Conservation (phyloP, 495 filamentous ascomycete genomes). For the Lindgomyces ingoldianus region DNA sequence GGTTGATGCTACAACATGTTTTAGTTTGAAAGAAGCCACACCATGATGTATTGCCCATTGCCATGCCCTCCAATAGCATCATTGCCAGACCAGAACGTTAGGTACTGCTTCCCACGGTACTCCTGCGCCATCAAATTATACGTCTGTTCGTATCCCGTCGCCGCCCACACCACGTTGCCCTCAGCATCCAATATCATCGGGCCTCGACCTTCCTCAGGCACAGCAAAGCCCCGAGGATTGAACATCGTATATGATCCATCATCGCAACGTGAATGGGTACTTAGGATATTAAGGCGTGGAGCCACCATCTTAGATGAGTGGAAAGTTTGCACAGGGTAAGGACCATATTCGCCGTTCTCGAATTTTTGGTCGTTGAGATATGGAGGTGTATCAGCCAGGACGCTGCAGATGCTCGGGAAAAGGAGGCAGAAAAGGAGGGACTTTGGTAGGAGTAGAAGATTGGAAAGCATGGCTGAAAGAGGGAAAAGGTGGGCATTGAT, state of each 20-base stretch:
- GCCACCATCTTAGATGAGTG: slow-evolving; percentile 45
- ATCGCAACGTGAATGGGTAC: slow-evolving; percentile 41
- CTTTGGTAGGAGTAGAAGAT: slow-evolving; percentile 13
- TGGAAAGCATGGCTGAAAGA: slow-evolving; percentile 9
- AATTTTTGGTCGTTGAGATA: slow-evolving; percentile 16
- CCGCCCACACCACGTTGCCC: slow-evolving; percentile 12
- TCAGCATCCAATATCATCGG: slow-evolving; percentile 16
- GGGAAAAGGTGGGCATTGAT: background rate
- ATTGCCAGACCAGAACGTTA: slow-evolving; percentile 57
- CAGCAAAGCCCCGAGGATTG: slow-evolving; percentile 48
- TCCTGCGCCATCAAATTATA: slow-evolving; percentile 18
- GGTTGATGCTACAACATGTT: background rate
- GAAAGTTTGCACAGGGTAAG: slow-evolving; percentile 49
- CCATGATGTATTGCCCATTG: slow-evolving; percentile 54
- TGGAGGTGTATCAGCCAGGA: slow-evolving; percentile 19
- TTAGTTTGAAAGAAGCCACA: slow-evolving; percentile 28
- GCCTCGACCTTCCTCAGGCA: slow-evolving; percentile 44
- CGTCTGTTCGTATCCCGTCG: slow-evolving; percentile 13
- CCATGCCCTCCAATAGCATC: slow-evolving; percentile 53
- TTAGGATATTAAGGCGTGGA: slow-evolving; percentile 47
- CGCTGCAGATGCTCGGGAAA: slow-evolving; percentile 4
- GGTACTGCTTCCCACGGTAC: slow-evolving; percentile 15
- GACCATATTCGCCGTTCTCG: slow-evolving; percentile 45
- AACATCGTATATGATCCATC: slow-evolving; percentile 49
- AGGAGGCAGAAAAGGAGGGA: slow-evolving; percentile 17